Base-by-base conservation (phyloP, 495 filamentous ascomycete species). In the Neurospora tetraspora region DNA sequence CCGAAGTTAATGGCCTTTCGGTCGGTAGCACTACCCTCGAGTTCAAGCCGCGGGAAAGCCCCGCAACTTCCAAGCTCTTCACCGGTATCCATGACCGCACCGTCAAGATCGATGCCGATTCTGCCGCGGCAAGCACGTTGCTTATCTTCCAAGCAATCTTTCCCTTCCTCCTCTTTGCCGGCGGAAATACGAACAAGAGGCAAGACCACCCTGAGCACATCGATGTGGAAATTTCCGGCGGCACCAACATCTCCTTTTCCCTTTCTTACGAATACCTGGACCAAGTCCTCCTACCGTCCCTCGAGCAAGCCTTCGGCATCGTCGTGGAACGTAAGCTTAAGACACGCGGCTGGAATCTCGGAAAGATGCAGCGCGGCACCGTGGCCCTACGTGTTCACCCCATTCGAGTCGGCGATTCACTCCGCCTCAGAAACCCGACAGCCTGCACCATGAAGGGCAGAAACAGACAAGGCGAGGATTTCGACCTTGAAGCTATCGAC, bases 141-240 rank as follows among this genome's bases (percentile, higher is more conserved):
- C 84, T 96, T n/a, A 88, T 95, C 37, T 88, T 96, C 74, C 94
- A 97, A 80, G 91, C 94, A 3, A 81, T 97, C 5, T 88, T 96
- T 47, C 94, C 94, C 0, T 94, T 90, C 79, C 79, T 96, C 4
- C 79, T 96, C 3, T 89, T 90, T 73, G 85, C 88, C 1, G 84
- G 83, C 39, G 53, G 53, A 16, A 82, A 78, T 59, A 80, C 79
- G 5, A 74, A 70, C 38, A 77, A 76, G 16, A 65, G 27, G 11
- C 53, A 65, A 65, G 78, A 82, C 2, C 31, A 61, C 18, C 43
- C 27, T 4, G 31, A 34, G 9, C 84, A 83, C 2, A 82, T 89
- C 39, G 82, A 82, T 20, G 77, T 95, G 4, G 87, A 84, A 18
- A 89, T 97, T 20, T 86, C 85, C 3, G 94, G 94, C 20, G 93